A percentile compares a stretch with the other conserved stretches of the same genome.
These are phyloP conservation scores for Chaetomium sp. DNA, from an alignment of 2,329 filamentous ascomycete species.

Conservation along the genomic window DNA sequence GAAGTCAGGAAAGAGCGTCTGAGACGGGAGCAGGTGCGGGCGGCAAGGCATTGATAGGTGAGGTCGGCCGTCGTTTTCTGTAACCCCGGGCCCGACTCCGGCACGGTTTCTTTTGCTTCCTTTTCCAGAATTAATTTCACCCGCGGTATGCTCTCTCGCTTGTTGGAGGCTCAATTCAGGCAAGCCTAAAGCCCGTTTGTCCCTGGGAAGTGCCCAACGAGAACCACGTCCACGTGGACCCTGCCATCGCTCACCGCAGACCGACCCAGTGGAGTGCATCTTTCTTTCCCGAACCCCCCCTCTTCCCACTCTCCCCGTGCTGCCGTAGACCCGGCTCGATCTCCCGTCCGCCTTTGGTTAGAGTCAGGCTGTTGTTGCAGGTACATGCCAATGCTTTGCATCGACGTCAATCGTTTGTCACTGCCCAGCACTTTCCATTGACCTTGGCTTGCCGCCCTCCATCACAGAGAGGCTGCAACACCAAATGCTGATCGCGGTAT, in stretches of 20 bases:
- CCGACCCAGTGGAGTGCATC: slow-evolving; percentile 25
- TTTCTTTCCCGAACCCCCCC: background rate
- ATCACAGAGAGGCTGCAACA: background rate
- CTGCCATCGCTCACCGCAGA: slow-evolving; percentile 26
- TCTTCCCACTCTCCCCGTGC: background rate
- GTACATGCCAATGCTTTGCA: background rate
- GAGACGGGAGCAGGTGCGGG: background rate
- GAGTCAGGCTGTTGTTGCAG: background rate
- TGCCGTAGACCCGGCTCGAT: background rate
- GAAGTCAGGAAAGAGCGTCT: slow-evolving; percentile 8
- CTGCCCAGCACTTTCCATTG: background rate
- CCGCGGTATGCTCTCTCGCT: slow-evolving; percentile 21
- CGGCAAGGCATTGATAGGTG: slow-evolving; percentile 6
- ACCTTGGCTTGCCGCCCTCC: background rate
- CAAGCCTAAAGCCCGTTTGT: slow-evolving; percentile 21
- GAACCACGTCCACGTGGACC: slow-evolving; percentile 25
- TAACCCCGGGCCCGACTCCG: slow-evolving; percentile 6
- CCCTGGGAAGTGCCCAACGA: slow-evolving; percentile 11
- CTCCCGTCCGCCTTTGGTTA: background rate
- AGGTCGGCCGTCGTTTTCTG: slow-evolving; percentile 1
- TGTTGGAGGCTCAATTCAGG: slow-evolving; percentile 20
- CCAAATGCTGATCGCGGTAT: slow-evolving; percentile 7
- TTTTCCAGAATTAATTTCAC: slow-evolving; percentile 11
- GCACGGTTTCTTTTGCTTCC: slow-evolving; percentile 12
- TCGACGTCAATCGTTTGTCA: background rate